Evolutionary conservation across 2,329 filamentous ascomycete genomes (phyloP).

Genomic region (Colletotrichum endophyticum): DNA sequence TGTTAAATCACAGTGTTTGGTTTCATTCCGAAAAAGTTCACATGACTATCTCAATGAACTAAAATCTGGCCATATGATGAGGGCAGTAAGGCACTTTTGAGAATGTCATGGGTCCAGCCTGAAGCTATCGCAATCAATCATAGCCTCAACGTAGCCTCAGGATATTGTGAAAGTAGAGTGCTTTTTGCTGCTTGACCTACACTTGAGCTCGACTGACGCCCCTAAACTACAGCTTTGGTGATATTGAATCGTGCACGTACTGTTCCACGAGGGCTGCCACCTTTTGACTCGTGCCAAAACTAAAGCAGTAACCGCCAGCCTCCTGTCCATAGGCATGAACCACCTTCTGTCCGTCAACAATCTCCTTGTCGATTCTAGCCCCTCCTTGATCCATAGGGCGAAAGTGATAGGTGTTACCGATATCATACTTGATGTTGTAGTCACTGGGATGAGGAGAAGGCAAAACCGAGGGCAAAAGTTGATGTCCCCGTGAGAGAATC

Average conservation of each 20-base stretch:
- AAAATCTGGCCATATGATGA: rapidly evolving
- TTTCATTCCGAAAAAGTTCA: rapidly evolving
- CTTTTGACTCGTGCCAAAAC: neutral
- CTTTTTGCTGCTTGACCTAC: neutral
- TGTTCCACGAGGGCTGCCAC: neutral
- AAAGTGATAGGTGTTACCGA: neutral
- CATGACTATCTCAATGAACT: no score
- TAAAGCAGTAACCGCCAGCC: neutral
- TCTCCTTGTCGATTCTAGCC: neutral
- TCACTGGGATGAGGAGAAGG: neutral
- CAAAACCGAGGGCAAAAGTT: neutral
- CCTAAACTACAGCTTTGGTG: rapidly evolving
- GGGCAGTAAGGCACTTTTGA: neutral
- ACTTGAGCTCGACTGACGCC: rapidly evolving
- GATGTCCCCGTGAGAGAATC: neutral
- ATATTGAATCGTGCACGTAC: neutral
- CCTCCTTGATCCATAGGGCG: neutral
- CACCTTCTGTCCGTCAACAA: neutral
- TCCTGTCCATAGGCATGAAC: neutral
- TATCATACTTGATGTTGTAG: neutral
- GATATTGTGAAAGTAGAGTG: rapidly evolving
- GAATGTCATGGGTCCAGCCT: rapidly evolving
- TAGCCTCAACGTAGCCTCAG: no score
- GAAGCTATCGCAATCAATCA: no score
- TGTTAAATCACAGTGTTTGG: rapidly evolving